A percentile compares a stretch with the other conserved stretches of the same genome.
Conservation (phyloP, 306 rosid species). For the Dryas octopetala region DNA sequence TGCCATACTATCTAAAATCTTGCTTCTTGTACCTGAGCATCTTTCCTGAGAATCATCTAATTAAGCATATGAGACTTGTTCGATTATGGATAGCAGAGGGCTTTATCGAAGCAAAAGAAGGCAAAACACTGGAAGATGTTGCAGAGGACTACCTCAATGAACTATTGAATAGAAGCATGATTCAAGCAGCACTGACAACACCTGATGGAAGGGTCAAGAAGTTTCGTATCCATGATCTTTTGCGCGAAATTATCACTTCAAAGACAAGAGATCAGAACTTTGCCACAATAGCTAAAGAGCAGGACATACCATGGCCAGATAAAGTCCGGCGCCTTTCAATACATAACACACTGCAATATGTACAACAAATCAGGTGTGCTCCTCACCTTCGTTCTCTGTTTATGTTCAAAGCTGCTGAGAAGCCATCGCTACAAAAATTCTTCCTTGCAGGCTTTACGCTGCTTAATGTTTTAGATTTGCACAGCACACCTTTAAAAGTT, state of each 20-base stretch:
- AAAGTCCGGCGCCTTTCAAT: conserved; percentile 54
- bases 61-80: conserved; percentile 45
- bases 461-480: conserved; percentile 31
- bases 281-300: conserved; percentile 40
- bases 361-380: conserved; percentile 39
- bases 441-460: conserved; percentile 12
- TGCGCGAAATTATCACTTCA: conserved; percentile 47
- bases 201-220: conserved; percentile 15
- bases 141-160: conserved; percentile 56
- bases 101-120: conserved; percentile 42
- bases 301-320: conserved; percentile 39
- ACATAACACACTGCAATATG: conserved; percentile 34
- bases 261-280: conserved; percentile 57
- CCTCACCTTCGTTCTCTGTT: conserved; percentile 60
- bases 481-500: not conserved
- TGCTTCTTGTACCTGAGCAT: conserved; percentile 49
- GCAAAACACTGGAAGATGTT: conserved; percentile 52
- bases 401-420: conserved; percentile 39
- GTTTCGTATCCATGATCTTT: conserved; percentile 44
- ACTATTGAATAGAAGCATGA: conserved; percentile 49
- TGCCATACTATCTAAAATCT: conserved; percentile 59
- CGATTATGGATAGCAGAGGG: conserved; percentile 67
- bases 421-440: not conserved
- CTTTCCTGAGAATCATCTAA: conserved; percentile 41
- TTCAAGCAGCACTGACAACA: conserved; percentile 26